These are phyloP conservation scores for Rhizophora apiculata DNA, from an alignment of 345 rosid species.

Conservation along the genomic window DNA sequence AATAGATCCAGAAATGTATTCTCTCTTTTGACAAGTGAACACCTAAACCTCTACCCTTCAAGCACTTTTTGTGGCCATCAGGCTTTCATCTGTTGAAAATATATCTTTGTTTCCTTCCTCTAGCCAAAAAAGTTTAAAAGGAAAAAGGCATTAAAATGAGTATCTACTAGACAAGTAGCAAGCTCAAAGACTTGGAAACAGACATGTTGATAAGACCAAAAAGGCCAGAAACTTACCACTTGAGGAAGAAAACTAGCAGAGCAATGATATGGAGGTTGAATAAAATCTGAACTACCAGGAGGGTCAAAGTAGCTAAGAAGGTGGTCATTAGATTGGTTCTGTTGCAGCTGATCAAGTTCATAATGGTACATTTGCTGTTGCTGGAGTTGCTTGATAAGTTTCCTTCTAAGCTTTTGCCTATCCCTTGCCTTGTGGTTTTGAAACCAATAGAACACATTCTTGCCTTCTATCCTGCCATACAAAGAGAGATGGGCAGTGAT, in stretches of 20 bases:
- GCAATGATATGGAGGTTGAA: constrained; percentile 19
- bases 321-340: constrained; percentile 22
- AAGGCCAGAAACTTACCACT: constrained; percentile 33
- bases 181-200: too few relatives aligned
- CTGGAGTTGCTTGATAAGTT: constrained; percentile 66
- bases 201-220: not conserved
- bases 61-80: too few relatives aligned
- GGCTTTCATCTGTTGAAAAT: too few relatives aligned
- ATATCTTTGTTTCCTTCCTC: too few relatives aligned
- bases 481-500: constrained; percentile 75
- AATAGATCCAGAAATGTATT: too few relatives aligned
- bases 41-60: too few relatives aligned
- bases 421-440: constrained; percentile 98
- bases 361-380: constrained; percentile 36
- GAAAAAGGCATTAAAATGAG: too few relatives aligned
- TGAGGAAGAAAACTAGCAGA: constrained; percentile 34
- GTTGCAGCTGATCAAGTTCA: constrained; percentile 19
- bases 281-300: constrained; percentile 17
- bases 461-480: constrained; percentile 84
- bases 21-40: too few relatives aligned
- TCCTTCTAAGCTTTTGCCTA: constrained; percentile 74
- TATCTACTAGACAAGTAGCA: too few relatives aligned
- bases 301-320: constrained; percentile 38
- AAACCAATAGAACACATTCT: constrained; percentile 95
- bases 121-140: too few relatives aligned